These are phyloP conservation scores for Oldenlandia corymbosa DNA, from an alignment of 257 asterid genomes.

Conservation along the genomic window DNA sequence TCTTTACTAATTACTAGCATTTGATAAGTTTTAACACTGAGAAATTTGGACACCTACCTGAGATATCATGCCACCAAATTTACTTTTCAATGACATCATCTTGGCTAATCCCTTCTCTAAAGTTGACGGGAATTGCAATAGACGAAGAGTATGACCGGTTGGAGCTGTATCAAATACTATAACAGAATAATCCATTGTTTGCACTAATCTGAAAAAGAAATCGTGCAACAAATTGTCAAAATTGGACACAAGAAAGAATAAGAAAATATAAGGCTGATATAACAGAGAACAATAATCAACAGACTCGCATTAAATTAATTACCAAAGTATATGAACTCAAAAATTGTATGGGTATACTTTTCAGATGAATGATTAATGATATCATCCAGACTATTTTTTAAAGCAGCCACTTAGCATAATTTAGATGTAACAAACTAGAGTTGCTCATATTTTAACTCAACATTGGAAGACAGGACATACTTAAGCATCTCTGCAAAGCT, in stretches of 20 bases:
- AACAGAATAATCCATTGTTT: conserved; percentile 89
- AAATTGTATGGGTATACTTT: not conserved
- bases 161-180: conserved; percentile 98
- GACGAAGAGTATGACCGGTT: conserved; percentile 95
- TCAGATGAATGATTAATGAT: too few species aligned
- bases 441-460: not conserved
- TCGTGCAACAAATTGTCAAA: not conserved
- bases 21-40: not conserved
- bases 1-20: too few species aligned
- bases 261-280: not conserved
- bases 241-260: not conserved
- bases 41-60: conserved; percentile 44
- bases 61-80: conserved; percentile 82
- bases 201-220: conserved; percentile 71
- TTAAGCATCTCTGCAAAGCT: conserved; percentile 98
- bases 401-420: not conserved
- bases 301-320: too few species aligned
- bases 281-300: too few species aligned
- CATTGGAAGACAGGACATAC: conserved; percentile 36
- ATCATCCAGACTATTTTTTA: not conserved
- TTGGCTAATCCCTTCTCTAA: conserved; percentile 85
- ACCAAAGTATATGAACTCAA: not conserved
- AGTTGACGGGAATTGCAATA: conserved; percentile 95
- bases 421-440: not conserved
- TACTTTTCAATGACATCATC: conserved; percentile 82